These are phyloP conservation scores for Euphorbia schlechtendalii DNA, from an alignment of 441 rosid species.

Conservation along the genomic window DNA sequence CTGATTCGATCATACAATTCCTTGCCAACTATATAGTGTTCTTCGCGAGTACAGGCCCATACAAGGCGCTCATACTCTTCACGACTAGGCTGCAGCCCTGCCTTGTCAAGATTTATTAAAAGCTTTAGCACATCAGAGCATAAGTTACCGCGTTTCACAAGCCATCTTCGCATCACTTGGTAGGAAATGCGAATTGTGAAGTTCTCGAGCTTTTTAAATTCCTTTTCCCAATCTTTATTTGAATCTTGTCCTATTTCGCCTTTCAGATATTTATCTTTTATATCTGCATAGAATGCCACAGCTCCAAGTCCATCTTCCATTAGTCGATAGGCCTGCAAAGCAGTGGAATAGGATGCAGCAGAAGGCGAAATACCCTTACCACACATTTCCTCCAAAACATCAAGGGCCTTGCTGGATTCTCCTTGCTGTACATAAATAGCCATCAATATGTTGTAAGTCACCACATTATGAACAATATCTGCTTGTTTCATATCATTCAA, in stretches of 20 bases:
- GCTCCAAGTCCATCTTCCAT: conserved; percentile 82
- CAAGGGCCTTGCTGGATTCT: conserved; percentile 47
- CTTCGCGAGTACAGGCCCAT: conserved; percentile 86
- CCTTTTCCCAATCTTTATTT: conserved; percentile 50
- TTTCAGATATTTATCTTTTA: conserved; percentile 47
- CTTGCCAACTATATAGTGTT: conserved; percentile 57
- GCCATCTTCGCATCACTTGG: conserved; percentile 82
- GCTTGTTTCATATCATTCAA: conserved; percentile 54
- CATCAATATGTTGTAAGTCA: conserved; percentile 75
- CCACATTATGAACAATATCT: conserved; percentile 57
- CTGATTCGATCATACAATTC: conserved; percentile 68
- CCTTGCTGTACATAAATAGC: conserved; percentile 53
- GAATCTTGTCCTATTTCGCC: conserved; percentile 47
- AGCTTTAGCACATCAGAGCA: conserved; percentile 54
- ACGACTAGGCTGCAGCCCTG: conserved; percentile 40
- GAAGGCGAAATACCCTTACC: conserved; percentile 49
- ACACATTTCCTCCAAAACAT: conserved; percentile 48
- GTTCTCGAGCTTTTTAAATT: conserved; percentile 57
- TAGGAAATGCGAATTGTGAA: conserved; percentile 60
- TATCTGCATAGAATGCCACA: conserved; percentile 51
- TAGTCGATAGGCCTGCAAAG: conserved; percentile 61
- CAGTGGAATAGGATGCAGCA: conserved; percentile 68
- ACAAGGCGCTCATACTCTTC: conserved; percentile 69
- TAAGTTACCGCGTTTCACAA: conserved; percentile 44
- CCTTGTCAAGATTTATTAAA: conserved; percentile 58